Evolutionary conservation across 192 early-diverging fungal genomes (phyloP).

Genomic region (Backusella luteola): DNA sequence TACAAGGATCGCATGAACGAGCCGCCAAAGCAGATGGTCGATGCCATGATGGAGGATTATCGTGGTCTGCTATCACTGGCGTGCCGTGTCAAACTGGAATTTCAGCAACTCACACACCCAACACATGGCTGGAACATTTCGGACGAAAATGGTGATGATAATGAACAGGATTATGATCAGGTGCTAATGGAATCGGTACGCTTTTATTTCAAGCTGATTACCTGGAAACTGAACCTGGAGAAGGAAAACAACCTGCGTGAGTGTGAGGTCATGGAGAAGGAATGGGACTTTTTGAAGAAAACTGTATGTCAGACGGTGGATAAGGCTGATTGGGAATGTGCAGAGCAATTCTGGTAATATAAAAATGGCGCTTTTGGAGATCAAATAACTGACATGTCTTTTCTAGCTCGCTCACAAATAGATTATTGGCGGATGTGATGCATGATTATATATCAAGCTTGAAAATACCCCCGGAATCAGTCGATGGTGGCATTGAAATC

Average conservation of each 20-base stretch:
- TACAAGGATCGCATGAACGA: constrained; percentile 59
- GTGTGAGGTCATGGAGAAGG: constrained; percentile 77
- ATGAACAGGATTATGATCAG: constrained; percentile 53
- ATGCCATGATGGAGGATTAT: constrained; percentile 81
- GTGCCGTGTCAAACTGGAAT: constrained; percentile 70
- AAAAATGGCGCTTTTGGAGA: neutral
- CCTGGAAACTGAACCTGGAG: constrained; percentile 65
- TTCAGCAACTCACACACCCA: constrained; percentile 57
- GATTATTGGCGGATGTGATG: constrained; percentile 48
- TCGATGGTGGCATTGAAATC: constrained; percentile 40
- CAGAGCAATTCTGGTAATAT: constrained; percentile 70
- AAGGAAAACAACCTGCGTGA: constrained; percentile 61
- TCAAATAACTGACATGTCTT: neutral
- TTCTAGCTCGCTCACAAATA: constrained; percentile 48
- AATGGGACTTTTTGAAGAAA: constrained; percentile 75
- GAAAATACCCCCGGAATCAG: constrained; percentile 30
- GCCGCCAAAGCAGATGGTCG: constrained; percentile 60
- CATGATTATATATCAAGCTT: constrained; percentile 44
- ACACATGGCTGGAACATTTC: constrained; percentile 68
- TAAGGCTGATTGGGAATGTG: constrained; percentile 71
- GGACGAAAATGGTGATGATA: constrained; percentile 24
- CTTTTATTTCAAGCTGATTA: constrained; percentile 79
- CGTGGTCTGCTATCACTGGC: constrained; percentile 70
- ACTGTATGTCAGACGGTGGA: constrained; percentile 67
- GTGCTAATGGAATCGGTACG: constrained; percentile 69